These are phyloP conservation scores for Beauveria sp. DNA, from an alignment of 2,329 filamentous ascomycete genomes.

Conservation along the genomic window DNA sequence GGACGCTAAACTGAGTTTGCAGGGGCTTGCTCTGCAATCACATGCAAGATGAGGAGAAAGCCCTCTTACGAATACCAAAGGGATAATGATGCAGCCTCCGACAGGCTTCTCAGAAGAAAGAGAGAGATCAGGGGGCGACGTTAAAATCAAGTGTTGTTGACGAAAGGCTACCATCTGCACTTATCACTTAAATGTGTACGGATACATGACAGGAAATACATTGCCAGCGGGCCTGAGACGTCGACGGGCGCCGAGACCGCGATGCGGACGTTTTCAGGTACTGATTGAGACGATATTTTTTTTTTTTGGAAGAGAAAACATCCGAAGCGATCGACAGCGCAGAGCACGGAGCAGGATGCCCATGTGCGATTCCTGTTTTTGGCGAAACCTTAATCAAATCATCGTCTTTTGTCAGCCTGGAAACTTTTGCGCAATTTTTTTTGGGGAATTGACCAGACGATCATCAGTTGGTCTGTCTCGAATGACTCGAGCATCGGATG, in stretches of 20 bases:
- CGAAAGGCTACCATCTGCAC: too few species aligned
- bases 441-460: background rate
- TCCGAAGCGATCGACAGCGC: background rate
- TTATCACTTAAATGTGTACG: background rate
- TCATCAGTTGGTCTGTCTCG: background rate
- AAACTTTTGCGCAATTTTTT: too few species aligned
- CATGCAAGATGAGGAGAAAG: background rate
- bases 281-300: background rate
- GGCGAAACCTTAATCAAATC: too few species aligned
- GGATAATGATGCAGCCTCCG: background rate
- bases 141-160: too few species aligned
- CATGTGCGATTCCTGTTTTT: background rate
- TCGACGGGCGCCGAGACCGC: background rate
- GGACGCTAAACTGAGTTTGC: constrained; percentile 1
- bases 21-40: background rate
- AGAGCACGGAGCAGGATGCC: background rate
- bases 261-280: background rate
- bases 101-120: background rate
- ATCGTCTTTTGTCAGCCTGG: too few species aligned
- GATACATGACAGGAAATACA: background rate
- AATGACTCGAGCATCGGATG: background rate
- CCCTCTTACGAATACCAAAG: too few species aligned
- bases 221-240: background rate
- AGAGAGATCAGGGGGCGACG: background rate
- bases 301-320: background rate